Base-by-base conservation (phyloP, 768 basidiomycete species). In the Naganishia kalamii region DNA sequence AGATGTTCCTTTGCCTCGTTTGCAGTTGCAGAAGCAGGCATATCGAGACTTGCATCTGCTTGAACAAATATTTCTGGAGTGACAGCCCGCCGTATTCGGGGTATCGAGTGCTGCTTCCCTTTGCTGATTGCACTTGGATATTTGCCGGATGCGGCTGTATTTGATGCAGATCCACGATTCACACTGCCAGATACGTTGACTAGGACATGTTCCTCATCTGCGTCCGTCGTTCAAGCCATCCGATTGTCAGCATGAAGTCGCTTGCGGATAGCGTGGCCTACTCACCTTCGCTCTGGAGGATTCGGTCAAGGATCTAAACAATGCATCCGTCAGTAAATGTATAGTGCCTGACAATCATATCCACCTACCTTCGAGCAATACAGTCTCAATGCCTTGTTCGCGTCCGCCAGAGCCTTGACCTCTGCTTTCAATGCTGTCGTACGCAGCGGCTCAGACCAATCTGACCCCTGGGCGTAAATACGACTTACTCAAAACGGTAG, bases 331-430 rank as follows among this genome's bases (percentile, higher is more conserved):
- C 6, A 50, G 41, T 7, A 35, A 30, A 12, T n/a, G 33, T 19
- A 62, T 23, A 62, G n/a, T n/a, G 67, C 63, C 37, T 21, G 48
- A 5, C 7, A 6, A 41, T 11, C n/a, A 32, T 13, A 8, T 29
- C 1, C 29, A 46, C 21, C 62, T 40, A 73, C 75, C 69, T 97
- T 98, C 49, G 90, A 92, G 4, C 93, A 92, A 74, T 98, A 98
- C 43, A 97, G 80, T 19, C 91, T 91, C 13, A 98, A 81, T 0
- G 93, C 93, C 77, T 94, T 94, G 81, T 96, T 97, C 47, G 91
- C 91, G 75, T 96, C 93, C 76, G 88, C 89, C 78, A 98, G 84
- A 32, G 86, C 87, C 78, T 94, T 94, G 75, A 96, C 87, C 78
- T 98, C 94, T 12, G 80, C 84, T 37, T 87, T 83, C 60, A 98